Evolutionary conservation across 768 basidiomycete species (phyloP), one percentile per base, ranked within the genome.

Genomic region (Suillus ampliporus): DNA sequence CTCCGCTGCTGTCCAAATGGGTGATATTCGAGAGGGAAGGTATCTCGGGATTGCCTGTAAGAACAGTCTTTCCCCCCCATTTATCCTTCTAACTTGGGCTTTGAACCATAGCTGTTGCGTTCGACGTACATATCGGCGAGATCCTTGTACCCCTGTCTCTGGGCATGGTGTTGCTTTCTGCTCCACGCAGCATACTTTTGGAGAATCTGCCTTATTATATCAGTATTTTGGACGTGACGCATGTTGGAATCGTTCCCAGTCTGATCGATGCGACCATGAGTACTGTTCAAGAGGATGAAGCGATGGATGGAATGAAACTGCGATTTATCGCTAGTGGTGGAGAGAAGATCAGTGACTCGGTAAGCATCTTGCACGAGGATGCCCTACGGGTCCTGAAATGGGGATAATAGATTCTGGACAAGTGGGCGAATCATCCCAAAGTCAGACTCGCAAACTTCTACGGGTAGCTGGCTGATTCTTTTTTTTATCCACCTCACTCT

Each of bases 331-430:
- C 74, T 4, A 81, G 82, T 62, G 83, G 83, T 14, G 83, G 83
- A 5, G 83, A 84, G 70, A 84, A 84, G 69, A 83, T 84, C 68
- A 82, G 78, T 53, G 82, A 84, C 66, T 74, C 80, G 21, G 83
- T 84, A 60, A 63, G 79, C 70, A 34, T 40, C 9, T 60, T 50
- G 47, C 40, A 35, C 34, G 14, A 23, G 19, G 60, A 58, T 15
- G n/a, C 19, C 11, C 41, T 62, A 26, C 37, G 28, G 38, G 10
- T 23, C 11, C 46, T 21, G 53, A 31, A 8, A 17, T 1, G 14
- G 21, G n/a, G 21, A 37, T 28, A 11, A 10, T 59, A 78, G 76
- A 73, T 77, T 41, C 69, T 84, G 31, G 80, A 83, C 59, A 82
- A 79, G 64, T 84, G 83, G 83, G 79, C 79, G 1, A 67, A 80